A percentile compares a stretch with the other conserved stretches of the same genome.
Evolutionary conservation across 768 basidiomycete species (phyloP).

Genomic region (Rubroboletus pulcherrimus): DNA sequence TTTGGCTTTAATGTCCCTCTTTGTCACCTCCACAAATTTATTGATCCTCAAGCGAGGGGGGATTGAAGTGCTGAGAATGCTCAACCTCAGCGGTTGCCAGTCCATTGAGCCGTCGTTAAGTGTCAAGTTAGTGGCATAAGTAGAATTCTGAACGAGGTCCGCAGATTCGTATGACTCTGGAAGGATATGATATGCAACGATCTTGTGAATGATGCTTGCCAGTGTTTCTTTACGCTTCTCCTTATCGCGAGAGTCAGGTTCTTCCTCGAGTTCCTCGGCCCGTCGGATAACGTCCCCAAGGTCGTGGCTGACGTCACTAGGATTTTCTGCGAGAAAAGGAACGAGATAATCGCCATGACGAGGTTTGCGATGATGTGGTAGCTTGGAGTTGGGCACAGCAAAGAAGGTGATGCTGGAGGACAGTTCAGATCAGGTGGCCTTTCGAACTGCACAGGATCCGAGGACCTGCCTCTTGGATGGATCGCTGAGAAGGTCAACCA

Average conservation of each 20-base stretch:
- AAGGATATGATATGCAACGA: constrained; percentile 40
- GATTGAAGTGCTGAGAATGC: constrained; percentile 32
- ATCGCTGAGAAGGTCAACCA: constrained; percentile 9
- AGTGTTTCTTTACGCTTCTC: constrained; percentile 52
- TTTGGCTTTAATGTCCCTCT: constrained; percentile 3
- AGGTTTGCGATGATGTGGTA: background rate
- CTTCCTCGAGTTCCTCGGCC: constrained; percentile 38
- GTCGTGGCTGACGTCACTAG: background rate
- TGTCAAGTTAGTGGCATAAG: constrained; percentile 46
- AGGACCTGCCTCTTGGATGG: constrained; percentile 8
- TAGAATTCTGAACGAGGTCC: constrained; percentile 50
- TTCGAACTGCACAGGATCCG: background rate
- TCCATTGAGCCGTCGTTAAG: constrained; percentile 42
- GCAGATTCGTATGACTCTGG: constrained; percentile 39
- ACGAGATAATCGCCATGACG: background rate
- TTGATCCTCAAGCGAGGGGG: constrained; percentile 32
- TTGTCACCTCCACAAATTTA: constrained; percentile 7
- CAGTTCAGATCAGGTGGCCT: background rate
- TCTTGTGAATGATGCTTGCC: constrained; percentile 49
- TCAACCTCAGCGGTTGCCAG: constrained; percentile 43
- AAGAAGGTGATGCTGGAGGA: constrained; percentile 12
- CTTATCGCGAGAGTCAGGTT: constrained; percentile 42
- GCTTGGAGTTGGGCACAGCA: constrained; percentile 4
- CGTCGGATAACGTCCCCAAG: constrained; percentile 10
- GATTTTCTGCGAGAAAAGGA: background rate